Base-by-base conservation (phyloP, 306 rosid genomes). In the Dalbergia cultrata region DNA sequence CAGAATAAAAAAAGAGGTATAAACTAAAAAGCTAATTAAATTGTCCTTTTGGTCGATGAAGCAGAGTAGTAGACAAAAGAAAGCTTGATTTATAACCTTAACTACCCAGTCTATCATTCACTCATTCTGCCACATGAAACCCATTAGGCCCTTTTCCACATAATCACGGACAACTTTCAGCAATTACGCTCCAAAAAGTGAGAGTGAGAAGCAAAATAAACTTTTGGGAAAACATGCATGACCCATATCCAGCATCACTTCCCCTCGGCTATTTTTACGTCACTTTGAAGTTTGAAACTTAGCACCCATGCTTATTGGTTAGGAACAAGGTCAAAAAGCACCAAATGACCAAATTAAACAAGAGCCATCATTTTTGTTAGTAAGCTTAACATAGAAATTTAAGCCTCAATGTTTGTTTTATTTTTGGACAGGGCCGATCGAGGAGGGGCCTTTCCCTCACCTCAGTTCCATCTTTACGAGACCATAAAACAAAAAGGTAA, bases 391-490 rank as follows among this genome's bases (percentile, higher is more conserved):
- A 13, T 64, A 79, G 76, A 78, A 57, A 61, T 85, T 76, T 45
- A 19, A 70, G 59, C 84, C 49, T n/a, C 67, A 68, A n/a, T 73
- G 47, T 78, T 11, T 66, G 50, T 70, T 78, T 82, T 85, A 77
- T 7, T 71, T 78, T 49, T 41, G 73, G 77, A 79, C 75, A 80
- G 81, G 65, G 77, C 88, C 85, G 9, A 60, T 87, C 85, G 9
- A 60, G 57, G 52, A 63, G 74, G 83, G 61, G 19, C 62, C 80
- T 50, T 22, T 6, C 74, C 66, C 65, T 50, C 21, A 78, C 84
- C 79, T 80, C 76, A 81, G 89, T 80, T 81, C 74, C 83, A 82
- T 53, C 90, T 87, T 89, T 86, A 75, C 33, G 74, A 72, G 90
- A 76, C 77, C 68, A 37, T 61, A 17, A 54, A 5, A 5, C 54